phyloP scores from a whole-genome alignment of 78 protist genomes.

The Reticulomyxa filosa region DNA sequence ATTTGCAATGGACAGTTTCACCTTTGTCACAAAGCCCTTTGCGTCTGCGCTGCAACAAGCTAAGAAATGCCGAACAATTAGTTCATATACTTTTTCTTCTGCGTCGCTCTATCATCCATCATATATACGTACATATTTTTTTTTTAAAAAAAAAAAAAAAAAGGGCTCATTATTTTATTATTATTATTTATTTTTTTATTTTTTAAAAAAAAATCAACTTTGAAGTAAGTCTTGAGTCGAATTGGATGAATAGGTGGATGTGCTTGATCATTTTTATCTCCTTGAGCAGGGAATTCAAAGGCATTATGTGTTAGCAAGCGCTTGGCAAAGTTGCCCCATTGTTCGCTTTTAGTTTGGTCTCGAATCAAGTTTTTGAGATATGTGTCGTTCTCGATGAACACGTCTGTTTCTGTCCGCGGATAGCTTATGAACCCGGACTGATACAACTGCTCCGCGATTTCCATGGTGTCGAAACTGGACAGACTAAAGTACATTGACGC shows the following conservation, averaged over 20 bases:
- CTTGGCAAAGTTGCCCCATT: background rate
- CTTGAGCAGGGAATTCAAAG: constrained; percentile 55
- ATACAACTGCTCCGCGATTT: constrained; percentile 71
- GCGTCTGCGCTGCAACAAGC: constrained; percentile 85
- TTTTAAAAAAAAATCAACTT: too few species aligned
- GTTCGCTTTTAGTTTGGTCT: constrained; percentile 10
- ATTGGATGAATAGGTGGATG: constrained; percentile 97
- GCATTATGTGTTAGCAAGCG: constrained; percentile 1
- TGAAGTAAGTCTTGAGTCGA: background rate
- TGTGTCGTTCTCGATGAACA: constrained; percentile 22
- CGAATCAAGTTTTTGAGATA: constrained; percentile 35
- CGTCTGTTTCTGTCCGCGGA: constrained; percentile 95
- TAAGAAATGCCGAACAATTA: constrained; percentile 72
- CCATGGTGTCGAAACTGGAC: constrained; percentile 26
- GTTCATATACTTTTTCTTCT: constrained; percentile 51
- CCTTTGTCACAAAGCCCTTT: constrained; percentile 49
- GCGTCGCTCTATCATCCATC: too few species aligned
- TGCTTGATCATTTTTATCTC: constrained; percentile 65
- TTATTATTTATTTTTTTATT: too few species aligned
- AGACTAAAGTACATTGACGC: constrained; percentile 50
- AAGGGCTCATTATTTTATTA: too few species aligned
- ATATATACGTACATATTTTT: too few species aligned
- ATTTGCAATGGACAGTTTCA: constrained; percentile 6
- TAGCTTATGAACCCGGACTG: constrained; percentile 64
- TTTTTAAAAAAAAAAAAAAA: too few species aligned